Base-by-base conservation (phyloP, 352 stramenopile species). In the Aphanomyces cochlioides region DNA sequence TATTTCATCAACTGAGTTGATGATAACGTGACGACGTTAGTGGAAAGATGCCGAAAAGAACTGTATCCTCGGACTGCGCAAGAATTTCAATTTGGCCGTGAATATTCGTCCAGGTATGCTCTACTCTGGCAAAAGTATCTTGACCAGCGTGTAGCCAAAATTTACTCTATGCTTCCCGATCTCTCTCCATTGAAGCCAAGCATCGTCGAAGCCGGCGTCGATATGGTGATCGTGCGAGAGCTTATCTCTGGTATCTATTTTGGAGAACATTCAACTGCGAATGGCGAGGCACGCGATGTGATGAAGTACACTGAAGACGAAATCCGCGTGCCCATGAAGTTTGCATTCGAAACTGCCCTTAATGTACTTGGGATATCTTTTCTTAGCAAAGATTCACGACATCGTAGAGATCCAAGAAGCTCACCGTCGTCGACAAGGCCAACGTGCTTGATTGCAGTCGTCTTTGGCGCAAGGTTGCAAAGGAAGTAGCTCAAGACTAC, bases 161-260 rank as follows among this genome's bases (percentile, higher is more conserved):
- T 99, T 64, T 96, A 99, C 70, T 90, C 91, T 39, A 97, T 99
- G 85, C 85, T 99, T 64, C 91, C 98, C 60, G 94, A 98, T 74
- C 87, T 98, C 17, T 99, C 94, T 12, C 97, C 97, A 4, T 85
- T 99, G 12, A 99, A 99, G 82, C 90, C 84, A 15, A 97, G 98
- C 76, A 89, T 99, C 74, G 93, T 99, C 41, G 92, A 95, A 19
- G 83, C 82, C 69, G 95, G 96, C 40, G 94, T 99, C 7, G 96
- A 99, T 85, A 98, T 99, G 79, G 98, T 99, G 79, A 97, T 99
- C 69, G 96, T 99, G 38, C 92, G 96, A 57, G 97, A 99, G 75
- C 88, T 99, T 53, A 97, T 98, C 39, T 98, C 96, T 45, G 97
- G 98, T 78, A 98, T 99, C 50, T 99, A 99, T 85, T 99, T 99